Percentiles rank a stretch among this genome's conserved stretches.
phyloP scores from a whole-genome alignment of 2,329 filamentous ascomycete genomes.

The Emergomyces pasteurianus region DNA sequence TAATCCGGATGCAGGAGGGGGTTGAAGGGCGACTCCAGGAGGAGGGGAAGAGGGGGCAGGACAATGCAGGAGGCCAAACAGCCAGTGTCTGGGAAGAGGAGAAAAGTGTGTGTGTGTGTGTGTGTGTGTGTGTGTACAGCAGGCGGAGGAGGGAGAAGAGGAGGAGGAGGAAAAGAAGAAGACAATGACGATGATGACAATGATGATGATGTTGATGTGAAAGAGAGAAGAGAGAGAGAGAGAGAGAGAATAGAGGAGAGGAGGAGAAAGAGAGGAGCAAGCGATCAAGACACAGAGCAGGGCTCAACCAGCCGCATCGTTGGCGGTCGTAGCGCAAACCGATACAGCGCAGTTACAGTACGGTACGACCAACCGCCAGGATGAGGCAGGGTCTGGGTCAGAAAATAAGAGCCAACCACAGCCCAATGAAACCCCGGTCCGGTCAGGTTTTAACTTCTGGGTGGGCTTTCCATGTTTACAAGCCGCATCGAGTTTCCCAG shows the following conservation, averaged over 20 bases:
- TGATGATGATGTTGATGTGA: not conserved
- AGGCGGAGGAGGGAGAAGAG: constrained; percentile 8
- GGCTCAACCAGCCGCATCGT: not conserved
- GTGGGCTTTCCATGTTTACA: constrained; percentile 1
- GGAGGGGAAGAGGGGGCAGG: not conserved
- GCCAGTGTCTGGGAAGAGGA: constrained; percentile 8
- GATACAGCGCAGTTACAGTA: no score
- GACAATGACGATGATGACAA: not conserved
- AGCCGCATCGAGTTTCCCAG: not conserved
- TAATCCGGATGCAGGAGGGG: constrained; percentile 6
- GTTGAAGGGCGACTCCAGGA: not conserved
- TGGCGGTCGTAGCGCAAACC: no score
- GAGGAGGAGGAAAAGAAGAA: not conserved
- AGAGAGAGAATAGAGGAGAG: not conserved
- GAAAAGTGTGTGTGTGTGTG: no score
- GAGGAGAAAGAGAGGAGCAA: not conserved
- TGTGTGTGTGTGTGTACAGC: constrained; percentile 11
- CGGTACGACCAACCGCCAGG: no score
- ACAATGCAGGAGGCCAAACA: constrained; percentile 5
- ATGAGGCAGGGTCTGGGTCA: not conserved
- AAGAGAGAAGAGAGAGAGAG: not conserved
- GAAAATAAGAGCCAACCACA: constrained; percentile 3
- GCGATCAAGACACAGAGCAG: not conserved
- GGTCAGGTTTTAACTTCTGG: not conserved
- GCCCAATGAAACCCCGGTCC: not conserved